These are phyloP conservation scores for Ceratobasidium sp. DNA, from an alignment of 1,284 basidiomycete species.

Conservation along the genomic window DNA sequence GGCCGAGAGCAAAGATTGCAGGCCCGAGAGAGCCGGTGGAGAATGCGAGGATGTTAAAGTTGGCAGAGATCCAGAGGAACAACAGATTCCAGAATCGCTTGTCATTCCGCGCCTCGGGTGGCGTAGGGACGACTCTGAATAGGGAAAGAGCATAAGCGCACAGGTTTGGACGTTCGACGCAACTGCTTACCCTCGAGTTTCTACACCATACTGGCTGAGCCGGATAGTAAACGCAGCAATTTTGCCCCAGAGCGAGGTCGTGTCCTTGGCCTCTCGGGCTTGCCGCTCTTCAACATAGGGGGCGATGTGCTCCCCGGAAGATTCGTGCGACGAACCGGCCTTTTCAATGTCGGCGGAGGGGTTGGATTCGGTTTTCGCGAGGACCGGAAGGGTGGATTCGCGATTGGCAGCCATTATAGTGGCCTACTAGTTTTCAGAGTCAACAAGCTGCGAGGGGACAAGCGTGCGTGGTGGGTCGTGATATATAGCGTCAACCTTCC, in stretches of 20 bases:
- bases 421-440: background rate
- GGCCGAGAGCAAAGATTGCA: constrained; percentile 54
- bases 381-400: constrained; percentile 18
- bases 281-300: constrained; percentile 42
- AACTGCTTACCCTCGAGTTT: constrained; percentile 36
- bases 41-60: constrained; percentile 55
- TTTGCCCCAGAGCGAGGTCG: constrained; percentile 33
- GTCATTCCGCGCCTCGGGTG: constrained; percentile 67
- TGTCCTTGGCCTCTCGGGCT: constrained; percentile 37
- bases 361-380: constrained; percentile 15
- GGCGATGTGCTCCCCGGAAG: constrained; percentile 20
- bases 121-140: constrained; percentile 61
- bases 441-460: background rate
- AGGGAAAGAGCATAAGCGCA: background rate
- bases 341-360: constrained; percentile 33
- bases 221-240: constrained; percentile 40
- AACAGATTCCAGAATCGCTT: constrained; percentile 78
- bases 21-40: constrained; percentile 58
- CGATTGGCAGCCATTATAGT: constrained; percentile 20
- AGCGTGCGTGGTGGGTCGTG: background rate
- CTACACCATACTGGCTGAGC: constrained; percentile 34
- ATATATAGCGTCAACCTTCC: constrained; percentile 13
- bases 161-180: background rate
- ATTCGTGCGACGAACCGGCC: constrained; percentile 6
- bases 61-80: constrained; percentile 65